Conservation (phyloP, 1,284 basidiomycete species). For the Cutaneotrichosporon curvatum region DNA sequence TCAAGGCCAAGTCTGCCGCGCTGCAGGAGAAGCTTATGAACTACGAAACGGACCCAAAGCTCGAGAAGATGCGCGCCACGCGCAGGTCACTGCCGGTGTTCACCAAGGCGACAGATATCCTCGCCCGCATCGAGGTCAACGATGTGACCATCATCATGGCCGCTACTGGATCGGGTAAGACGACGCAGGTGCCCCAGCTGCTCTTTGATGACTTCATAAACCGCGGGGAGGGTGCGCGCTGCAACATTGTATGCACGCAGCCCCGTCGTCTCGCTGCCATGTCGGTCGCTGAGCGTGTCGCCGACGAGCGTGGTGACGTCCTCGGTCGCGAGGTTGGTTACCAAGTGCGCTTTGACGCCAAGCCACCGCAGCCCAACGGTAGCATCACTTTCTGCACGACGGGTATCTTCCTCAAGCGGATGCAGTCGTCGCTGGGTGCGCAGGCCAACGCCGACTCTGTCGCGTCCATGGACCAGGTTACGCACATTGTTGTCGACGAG, state of each 20-base stretch:
- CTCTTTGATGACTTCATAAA: conserved; percentile 81
- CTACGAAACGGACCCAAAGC: conserved; percentile 59
- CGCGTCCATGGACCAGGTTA: conserved; percentile 65
- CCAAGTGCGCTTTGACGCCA: conserved; percentile 85
- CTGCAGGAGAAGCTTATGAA: conserved; percentile 55
- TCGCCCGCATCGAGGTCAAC: conserved; percentile 66
- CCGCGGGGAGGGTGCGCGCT: conserved; percentile 67
- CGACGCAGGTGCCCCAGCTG: conserved; percentile 90
- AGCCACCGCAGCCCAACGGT: conserved; percentile 72
- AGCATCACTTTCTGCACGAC: conserved; percentile 88
- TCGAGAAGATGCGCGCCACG: conserved; percentile 62
- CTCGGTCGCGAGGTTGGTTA: conserved; percentile 75
- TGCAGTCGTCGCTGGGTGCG: conserved; percentile 65
- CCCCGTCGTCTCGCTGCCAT: conserved; percentile 88
- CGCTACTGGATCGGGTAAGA: conserved; percentile 91
- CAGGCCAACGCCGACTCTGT: conserved; percentile 39
- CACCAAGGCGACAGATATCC: conserved; percentile 57
- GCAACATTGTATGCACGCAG: conserved; percentile 91
- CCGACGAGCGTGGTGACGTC: conserved; percentile 75
- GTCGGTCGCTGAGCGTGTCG: conserved; percentile 85
- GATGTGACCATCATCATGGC: conserved; percentile 92
- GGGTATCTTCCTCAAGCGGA: conserved; percentile 78
- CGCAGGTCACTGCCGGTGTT: conserved; percentile 68
- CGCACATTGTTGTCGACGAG: conserved; percentile 91
- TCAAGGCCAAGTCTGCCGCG: conserved; percentile 55